Conservation (phyloP, 805 yeast species). For the Yarrowia hollandica region DNA sequence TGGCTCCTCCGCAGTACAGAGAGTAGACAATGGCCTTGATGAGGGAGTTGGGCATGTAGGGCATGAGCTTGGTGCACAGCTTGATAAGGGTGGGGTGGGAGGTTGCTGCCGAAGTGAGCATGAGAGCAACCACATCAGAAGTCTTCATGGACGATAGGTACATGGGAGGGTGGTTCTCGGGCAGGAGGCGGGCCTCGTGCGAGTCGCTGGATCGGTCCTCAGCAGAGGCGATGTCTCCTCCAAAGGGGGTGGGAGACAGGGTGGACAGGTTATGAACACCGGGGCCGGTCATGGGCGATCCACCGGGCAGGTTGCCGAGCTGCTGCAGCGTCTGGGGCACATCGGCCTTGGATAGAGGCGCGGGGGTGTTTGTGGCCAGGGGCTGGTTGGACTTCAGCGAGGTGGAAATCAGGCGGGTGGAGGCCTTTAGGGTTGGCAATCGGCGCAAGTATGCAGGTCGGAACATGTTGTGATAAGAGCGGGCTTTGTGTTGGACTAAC, state of each 20-base stretch:
- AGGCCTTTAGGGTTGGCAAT: conserved; percentile 7
- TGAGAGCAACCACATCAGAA: conserved; percentile 31
- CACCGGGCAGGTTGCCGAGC: conserved; percentile 19
- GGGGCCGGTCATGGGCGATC: conserved; percentile 23
- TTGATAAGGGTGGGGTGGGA: conserved; percentile 40
- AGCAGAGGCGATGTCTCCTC: not conserved
- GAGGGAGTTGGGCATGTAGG: conserved; percentile 59
- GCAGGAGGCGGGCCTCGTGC: conserved; percentile 16
- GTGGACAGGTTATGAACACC: conserved; percentile 24
- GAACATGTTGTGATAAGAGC: not conserved
- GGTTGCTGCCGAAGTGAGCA: conserved; percentile 40
- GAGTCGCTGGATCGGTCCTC: conserved; percentile 7
- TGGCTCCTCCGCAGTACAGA: conserved; percentile 89
- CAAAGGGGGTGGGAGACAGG: conserved; percentile 20
- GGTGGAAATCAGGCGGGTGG: conserved; percentile 11
- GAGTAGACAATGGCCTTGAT: conserved; percentile 74
- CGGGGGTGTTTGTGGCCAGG: conserved; percentile 8
- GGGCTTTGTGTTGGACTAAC: not conserved
- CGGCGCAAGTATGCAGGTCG: conserved; percentile 23
- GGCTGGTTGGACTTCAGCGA: conserved; percentile 20
- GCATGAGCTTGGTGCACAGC: conserved; percentile 40
- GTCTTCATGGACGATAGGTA: conserved; percentile 26
- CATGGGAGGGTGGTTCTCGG: conserved; percentile 23
- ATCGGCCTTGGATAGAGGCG: conserved; percentile 18
- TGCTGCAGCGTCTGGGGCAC: conserved; percentile 21